Evolutionary conservation across 2,329 filamentous ascomycete species (phyloP).

Genomic region (Aspergillus sp.): DNA sequence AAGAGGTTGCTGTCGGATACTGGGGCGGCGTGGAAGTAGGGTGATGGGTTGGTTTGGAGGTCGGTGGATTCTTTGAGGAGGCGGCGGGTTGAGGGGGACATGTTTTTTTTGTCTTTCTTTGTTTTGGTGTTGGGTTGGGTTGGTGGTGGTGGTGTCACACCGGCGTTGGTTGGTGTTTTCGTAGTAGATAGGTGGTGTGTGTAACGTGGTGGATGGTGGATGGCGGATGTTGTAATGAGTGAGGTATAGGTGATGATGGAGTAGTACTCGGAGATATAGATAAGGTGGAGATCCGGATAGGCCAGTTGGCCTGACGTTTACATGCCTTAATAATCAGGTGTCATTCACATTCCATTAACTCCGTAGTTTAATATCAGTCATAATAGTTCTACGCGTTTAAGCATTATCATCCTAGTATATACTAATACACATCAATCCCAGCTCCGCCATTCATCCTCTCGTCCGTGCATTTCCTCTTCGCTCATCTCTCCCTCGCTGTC

Average conservation of each 20-base stretch:
- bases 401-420: too few relatives aligned
- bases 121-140: slow-evolving; percentile 11
- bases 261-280: background rate
- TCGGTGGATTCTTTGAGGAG: slow-evolving; percentile 83
- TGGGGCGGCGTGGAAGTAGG: slow-evolving; percentile 82
- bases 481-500: background rate
- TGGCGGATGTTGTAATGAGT: too few relatives aligned
- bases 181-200: too few relatives aligned
- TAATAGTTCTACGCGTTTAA: too few relatives aligned
- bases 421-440: slow-evolving; percentile 34
- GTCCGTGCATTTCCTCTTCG: slow-evolving; percentile 8
- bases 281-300: slow-evolving; percentile 1
- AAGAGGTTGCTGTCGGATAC: slow-evolving; percentile 83
- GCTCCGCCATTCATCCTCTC: slow-evolving; percentile 41
- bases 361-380: background rate
- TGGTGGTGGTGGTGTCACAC: background rate
- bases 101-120: too few relatives aligned
- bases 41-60: slow-evolving; percentile 74
- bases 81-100: slow-evolving; percentile 39
- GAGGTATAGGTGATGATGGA: background rate
- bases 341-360: background rate
- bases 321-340: slow-evolving; percentile 7
- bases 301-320: slow-evolving; percentile 12
- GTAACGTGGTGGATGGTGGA: too few relatives aligned
- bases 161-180: background rate